Conservation (phyloP, 1,284 basidiomycete genomes). For the Puccinia triticina region DNA sequence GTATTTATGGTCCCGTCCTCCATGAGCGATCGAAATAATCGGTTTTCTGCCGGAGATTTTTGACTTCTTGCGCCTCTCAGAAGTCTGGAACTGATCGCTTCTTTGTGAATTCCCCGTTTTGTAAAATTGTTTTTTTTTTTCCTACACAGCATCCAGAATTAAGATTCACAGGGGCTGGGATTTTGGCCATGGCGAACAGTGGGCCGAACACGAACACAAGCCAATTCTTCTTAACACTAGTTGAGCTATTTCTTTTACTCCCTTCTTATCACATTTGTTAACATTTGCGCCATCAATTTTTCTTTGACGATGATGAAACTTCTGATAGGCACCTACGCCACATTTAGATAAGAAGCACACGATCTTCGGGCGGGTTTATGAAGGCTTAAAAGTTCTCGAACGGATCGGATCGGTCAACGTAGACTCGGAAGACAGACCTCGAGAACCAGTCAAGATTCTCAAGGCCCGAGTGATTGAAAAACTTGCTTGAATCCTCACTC, state of each 20-base stretch:
- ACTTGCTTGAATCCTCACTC: neutral
- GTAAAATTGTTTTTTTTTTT: neutral
- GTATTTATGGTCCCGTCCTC: neutral
- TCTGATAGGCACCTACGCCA: constrained; percentile 54
- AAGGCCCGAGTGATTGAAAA: constrained; percentile 33
- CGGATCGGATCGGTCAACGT: constrained; percentile 56
- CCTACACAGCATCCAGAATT: constrained; percentile 52
- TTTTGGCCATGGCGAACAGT: constrained; percentile 55
- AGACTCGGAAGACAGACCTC: constrained; percentile 54
- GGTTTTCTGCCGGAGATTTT: neutral
- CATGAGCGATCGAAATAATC: neutral
- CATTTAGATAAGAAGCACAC: constrained; percentile 54
- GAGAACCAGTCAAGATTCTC: constrained; percentile 50
- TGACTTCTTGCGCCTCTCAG: neutral
- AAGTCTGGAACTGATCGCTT: neutral
- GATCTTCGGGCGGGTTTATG: constrained; percentile 53
- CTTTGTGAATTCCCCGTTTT: neutral
- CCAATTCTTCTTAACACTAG: constrained; percentile 53
- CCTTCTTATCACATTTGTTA: neutral
- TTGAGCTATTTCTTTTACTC: constrained; percentile 10
- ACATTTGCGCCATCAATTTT: neutral
- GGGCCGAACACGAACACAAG: constrained; percentile 54
- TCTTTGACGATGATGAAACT: neutral
- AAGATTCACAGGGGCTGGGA: constrained; percentile 55
- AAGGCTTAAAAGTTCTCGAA: constrained; percentile 54